Percentiles rank a stretch among this genome's conserved stretches.
Conservation (phyloP, 2,329 filamentous ascomycete species). For the Aspergillus ustus region DNA sequence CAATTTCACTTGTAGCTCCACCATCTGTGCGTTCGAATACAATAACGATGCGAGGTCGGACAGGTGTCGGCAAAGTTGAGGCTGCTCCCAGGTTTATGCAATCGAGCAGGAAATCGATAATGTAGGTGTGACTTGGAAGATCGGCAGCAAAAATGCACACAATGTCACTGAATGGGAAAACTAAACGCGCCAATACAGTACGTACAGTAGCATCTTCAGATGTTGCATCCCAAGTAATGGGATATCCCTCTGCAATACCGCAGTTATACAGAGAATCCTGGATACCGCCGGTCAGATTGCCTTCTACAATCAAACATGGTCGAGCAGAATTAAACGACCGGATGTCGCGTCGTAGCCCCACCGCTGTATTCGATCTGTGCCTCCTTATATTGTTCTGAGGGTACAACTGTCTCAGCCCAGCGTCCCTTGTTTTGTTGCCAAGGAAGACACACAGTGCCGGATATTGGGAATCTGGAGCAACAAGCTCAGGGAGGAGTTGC, state of each 20-base stretch:
- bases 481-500: not conserved
- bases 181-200: not conserved
- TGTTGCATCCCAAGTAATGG: not conserved
- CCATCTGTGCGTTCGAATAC: not conserved
- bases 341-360: constrained; percentile 4
- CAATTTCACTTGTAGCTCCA: not conserved
- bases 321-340: not conserved
- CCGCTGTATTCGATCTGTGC: not conserved
- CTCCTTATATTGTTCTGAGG: constrained; percentile 4
- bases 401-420: constrained; percentile 1
- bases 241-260: not conserved
- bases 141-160: constrained; percentile 4
- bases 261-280: not conserved
- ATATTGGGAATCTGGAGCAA: not conserved
- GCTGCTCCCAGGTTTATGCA: not conserved
- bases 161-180: constrained; percentile 3
- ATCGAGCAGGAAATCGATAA: not conserved
- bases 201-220: not conserved
- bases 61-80: constrained; percentile 1
- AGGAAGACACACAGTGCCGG: constrained; percentile 7
- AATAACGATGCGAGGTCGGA: constrained; percentile 3
- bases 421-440: not conserved
- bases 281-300: not conserved
- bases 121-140: not conserved
- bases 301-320: constrained; percentile 5